Conservation (phyloP, 1,284 basidiomycete species). For the Sparassis latifolia region DNA sequence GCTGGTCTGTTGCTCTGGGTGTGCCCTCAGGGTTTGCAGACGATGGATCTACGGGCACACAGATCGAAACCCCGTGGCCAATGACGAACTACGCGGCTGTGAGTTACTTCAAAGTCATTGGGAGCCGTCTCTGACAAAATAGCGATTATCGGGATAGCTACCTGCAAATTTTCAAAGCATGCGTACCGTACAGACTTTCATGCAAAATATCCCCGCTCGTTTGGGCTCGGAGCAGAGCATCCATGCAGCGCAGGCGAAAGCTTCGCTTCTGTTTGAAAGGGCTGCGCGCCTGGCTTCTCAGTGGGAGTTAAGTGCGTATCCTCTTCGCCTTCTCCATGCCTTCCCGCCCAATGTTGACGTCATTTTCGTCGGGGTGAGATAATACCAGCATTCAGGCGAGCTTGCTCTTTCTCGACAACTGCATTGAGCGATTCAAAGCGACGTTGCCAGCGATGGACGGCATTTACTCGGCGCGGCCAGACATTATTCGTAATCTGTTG, state of each 20-base stretch:
- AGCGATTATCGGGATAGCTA: slow-evolving; percentile 6
- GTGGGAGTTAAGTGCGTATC: slow-evolving; percentile 20
- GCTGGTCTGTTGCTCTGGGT: slow-evolving; percentile 32
- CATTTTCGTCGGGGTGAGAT: slow-evolving; percentile 5
- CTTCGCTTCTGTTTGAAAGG: slow-evolving; percentile 29
- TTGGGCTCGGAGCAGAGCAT: slow-evolving; percentile 19
- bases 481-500: slow-evolving; percentile 21
- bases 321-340: neutral
- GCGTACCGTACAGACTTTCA: slow-evolving; percentile 26
- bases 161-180: slow-evolving; percentile 16
- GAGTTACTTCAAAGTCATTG: slow-evolving; percentile 1
- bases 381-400: slow-evolving; percentile 17
- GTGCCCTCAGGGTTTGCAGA: slow-evolving; percentile 28
- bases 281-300: slow-evolving; percentile 23
- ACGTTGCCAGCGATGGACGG: slow-evolving; percentile 18
- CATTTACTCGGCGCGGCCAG: slow-evolving; percentile 9
- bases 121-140: neutral
- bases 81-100: slow-evolving; percentile 26
- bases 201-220: slow-evolving; percentile 19
- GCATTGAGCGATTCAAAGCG: slow-evolving; percentile 24
- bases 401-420: slow-evolving; percentile 24
- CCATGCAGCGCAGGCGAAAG: slow-evolving; percentile 30
- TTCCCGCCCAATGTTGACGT: neutral
- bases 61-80: slow-evolving; percentile 39
- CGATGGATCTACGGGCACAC: slow-evolving; percentile 22